Base-by-base conservation (phyloP, 1,284 basidiomycete genomes). In the Schizophyllum amplum region DNA sequence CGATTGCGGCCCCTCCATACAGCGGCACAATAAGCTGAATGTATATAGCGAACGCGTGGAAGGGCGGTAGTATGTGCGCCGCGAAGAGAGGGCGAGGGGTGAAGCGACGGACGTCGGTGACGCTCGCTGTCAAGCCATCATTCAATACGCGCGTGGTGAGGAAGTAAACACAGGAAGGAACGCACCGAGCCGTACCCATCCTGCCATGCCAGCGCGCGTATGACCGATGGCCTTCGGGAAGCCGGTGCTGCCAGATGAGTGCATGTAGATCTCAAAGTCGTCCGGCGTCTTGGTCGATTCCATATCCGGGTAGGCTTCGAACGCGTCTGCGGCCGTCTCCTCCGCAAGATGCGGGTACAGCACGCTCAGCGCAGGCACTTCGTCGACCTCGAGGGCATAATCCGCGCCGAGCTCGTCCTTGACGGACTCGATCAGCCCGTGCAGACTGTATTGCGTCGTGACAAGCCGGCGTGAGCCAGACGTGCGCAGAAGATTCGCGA, bases 281-380 rank as follows among this genome's bases (percentile, higher is more conserved):
- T 59, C 26, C 4, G 33, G 33, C 33, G 11, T 42, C 33, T 9
- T 17, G 11, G 33, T n/a, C 33, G 33, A 26, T 24, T 51, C 47
- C 15, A 42, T 9, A 9, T 17, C 33, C 33, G 65, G 65, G 51
- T 68, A 70, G 1, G 62, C 55, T 13, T 58, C 33, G 52, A 68
- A 69, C 15, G 57, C 47, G 58, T 66, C 61, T 3, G 53, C 54
- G 26, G 55, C 13, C 0, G 53, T 63, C 59, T 71, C 70, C 3
- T 26, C 49, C 0, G 67, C 69, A 0, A 72, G 64, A 17, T 69
- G 62, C 0, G 72, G 71, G 50, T 65, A 72, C 0, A 66, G 60
- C 4, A 64, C 53, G 1, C 27, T 25, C 5, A 69, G 49, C 0
- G 65, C 58, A 2, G 69, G 69, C 7, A 63, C 56, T 49, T 69